Evolutionary conservation across 208 protist genomes (phyloP), one percentile per base, ranked within the genome.

Genomic region (Acanthamoeba lenticulata): DNA sequence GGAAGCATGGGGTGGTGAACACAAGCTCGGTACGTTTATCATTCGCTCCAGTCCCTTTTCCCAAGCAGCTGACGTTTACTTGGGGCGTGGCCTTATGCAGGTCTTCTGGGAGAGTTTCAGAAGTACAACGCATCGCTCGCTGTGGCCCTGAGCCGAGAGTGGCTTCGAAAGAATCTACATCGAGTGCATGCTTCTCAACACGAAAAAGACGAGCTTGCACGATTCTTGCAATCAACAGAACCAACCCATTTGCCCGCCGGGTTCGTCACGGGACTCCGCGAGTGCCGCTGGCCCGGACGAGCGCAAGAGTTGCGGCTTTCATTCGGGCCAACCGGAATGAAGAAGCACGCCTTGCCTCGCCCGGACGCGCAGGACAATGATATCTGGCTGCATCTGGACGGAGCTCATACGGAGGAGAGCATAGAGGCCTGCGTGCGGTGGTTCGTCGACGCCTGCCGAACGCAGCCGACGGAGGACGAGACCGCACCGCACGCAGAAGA

Each of bases 341-440:
- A 65, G 27, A 9, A n/a, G 27, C 57, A n/a, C n/a, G n/a, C n/a
- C n/a, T n/a, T n/a, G n/a, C n/a, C n/a, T n/a, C n/a, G 27, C 9
- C n/a, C 34, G 5, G 24, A 11, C 34, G n/a, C 34, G 29, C 52
- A 77, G 11, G 60, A 27, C 29, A 21, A 69, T 9, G 60, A 69
- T n/a, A 1, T 85, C 27, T 52, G 69, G 42, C 69, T 93, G 17
- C 62, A 83, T 79, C 49, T 93, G 60, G 90, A 93, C 38, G 90
- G 90, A 13, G 90, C 90, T 2, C 90, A 93, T 65, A 93, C 90
- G 4, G 90, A 77, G n/a, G 90, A 93, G 69, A 93, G 90, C 67
- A 36, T 93, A 24, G 67, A 85, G 42, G 90, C 45, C 27, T 93
- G 90, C 40, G 52, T 32, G n/a, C 90, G 34, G 27, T 93, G 90